phyloP scores from a whole-genome alignment of 1,139 yeast genomes.

The Yamadazyma aaseri region DNA sequence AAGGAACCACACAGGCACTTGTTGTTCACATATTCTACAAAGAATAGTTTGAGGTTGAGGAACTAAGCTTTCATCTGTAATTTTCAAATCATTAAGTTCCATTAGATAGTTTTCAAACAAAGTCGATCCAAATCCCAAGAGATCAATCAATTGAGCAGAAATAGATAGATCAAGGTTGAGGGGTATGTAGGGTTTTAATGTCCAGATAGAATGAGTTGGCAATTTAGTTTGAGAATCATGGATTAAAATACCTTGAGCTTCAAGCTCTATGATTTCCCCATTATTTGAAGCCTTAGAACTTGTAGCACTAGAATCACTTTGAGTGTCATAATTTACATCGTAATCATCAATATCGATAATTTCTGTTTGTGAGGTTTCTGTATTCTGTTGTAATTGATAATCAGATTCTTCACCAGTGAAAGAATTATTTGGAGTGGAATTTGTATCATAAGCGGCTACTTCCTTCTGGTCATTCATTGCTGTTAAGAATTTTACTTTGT shows the following conservation, averaged over 20 bases:
- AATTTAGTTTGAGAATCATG: constrained; percentile 55
- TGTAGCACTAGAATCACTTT: constrained; percentile 17
- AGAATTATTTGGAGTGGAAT: constrained; percentile 31
- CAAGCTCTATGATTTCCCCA: constrained; percentile 69
- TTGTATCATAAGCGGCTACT: constrained; percentile 11
- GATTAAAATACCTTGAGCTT: constrained; percentile 95
- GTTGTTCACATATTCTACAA: constrained; percentile 89
- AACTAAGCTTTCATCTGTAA: constrained; percentile 59
- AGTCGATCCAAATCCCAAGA: constrained; percentile 87
- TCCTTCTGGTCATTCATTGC: constrained; percentile 40
- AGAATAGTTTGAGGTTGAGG: constrained; percentile 78
- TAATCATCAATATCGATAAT: constrained; percentile 7
- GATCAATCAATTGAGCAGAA: constrained; percentile 64
- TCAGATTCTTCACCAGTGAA: constrained; percentile 6
- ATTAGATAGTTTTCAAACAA: constrained; percentile 74
- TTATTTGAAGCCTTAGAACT: constrained; percentile 46
- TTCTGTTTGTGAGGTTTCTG: background rate
- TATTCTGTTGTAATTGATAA: background rate
- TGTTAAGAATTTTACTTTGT: constrained; percentile 70
- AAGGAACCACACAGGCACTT: constrained; percentile 95
- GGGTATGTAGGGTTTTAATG: constrained; percentile 73
- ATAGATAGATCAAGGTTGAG: constrained; percentile 62
- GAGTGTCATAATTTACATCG: constrained; percentile 8
- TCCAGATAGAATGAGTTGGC: constrained; percentile 94
- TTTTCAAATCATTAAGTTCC: constrained; percentile 57